Base-by-base conservation (phyloP, 805 yeast genomes). In the Saturnispora diversa region DNA sequence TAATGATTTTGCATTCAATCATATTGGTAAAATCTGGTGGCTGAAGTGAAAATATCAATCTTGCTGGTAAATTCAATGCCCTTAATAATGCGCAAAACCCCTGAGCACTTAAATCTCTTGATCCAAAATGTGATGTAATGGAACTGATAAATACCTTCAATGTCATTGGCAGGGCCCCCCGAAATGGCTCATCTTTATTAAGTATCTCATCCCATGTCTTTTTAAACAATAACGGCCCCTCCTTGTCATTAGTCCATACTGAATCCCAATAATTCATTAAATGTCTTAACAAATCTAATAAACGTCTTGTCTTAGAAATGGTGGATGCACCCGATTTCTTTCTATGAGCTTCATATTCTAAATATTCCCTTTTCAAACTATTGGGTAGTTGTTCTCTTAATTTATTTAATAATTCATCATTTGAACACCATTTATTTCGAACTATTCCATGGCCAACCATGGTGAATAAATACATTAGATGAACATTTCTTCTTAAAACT, bases 11-110 rank as follows among this genome's bases (percentile, higher is more conserved):
- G 29, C 47, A 42, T 42, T 39, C 43, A 21, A 56, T 46, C 38
- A 54, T 47, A 41, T 62, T 62, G 0, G 87, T 79, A 48, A 78
- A 84, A 55, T 92, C 96, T 0, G 96, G 88, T 0, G 96, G 92
- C 55, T 92, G 98, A 24, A 88, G 53, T 0, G 96, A 88, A 50
- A 80, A 79, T 0, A 87, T 77, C 21, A 92, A 60, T 33, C 98
- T 65, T 1, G 90, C 78, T 31, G 77, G 70, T 10, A 92, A 63
- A 1, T 81, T 83, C 10, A 83, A 59, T 1, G 92, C 68, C 47
- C 97, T 62, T 32, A 86, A 56, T 1, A 90, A 51, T 0, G 84
- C 75, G 12, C 86, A 85, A 62, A 85, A 88, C 0, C 95, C 97
- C 53, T 85, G 95, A 0, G 92, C 87, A 0, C 82, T 81, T 6